Percentiles rank a stretch among this genome's conserved stretches.
Conservation (phyloP, 495 filamentous ascomycete species). For the Hyaloscypha bicolor region DNA sequence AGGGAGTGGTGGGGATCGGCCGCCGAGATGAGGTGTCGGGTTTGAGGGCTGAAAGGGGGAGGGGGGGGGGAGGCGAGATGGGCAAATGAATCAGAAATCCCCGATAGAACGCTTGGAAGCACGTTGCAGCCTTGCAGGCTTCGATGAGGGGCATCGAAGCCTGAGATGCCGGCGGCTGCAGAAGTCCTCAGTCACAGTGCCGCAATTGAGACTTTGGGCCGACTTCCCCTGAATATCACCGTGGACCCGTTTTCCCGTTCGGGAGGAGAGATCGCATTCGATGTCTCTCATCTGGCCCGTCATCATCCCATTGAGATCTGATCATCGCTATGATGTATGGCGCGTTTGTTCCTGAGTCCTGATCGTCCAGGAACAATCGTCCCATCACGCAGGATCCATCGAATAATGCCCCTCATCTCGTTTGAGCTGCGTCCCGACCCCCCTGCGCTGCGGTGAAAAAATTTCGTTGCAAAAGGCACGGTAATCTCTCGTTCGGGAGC, state of each 20-base stretch:
- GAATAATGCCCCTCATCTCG: background rate
- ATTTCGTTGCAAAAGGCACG: background rate
- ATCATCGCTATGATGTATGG: background rate
- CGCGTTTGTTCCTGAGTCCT: background rate
- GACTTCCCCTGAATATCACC: constrained; percentile 3
- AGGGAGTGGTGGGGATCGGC: constrained; percentile 7
- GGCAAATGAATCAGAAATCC: constrained; percentile 1
- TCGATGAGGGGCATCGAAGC: constrained; percentile 4
- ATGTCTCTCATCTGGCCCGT: background rate
- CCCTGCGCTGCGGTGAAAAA: background rate
- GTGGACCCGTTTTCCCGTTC: background rate
- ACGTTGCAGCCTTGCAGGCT: constrained; percentile 23
- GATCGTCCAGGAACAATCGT: background rate
- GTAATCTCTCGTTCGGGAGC: constrained; percentile 10
- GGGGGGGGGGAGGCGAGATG: constrained; percentile 8
- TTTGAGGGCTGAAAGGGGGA: background rate
- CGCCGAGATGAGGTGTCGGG: background rate
- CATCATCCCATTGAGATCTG: background rate
- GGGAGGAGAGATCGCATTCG: background rate
- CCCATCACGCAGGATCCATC: background rate
- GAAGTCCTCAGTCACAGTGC: background rate
- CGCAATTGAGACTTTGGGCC: background rate
- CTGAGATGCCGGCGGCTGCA: background rate
- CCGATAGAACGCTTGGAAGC: constrained; percentile 23
- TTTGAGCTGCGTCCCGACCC: background rate